Percentiles rank a stretch among this genome's conserved stretches.
Evolutionary conservation across 2,329 filamentous ascomycete genomes (phyloP).

Genomic region (Stagonosporopsis rhizophila): DNA sequence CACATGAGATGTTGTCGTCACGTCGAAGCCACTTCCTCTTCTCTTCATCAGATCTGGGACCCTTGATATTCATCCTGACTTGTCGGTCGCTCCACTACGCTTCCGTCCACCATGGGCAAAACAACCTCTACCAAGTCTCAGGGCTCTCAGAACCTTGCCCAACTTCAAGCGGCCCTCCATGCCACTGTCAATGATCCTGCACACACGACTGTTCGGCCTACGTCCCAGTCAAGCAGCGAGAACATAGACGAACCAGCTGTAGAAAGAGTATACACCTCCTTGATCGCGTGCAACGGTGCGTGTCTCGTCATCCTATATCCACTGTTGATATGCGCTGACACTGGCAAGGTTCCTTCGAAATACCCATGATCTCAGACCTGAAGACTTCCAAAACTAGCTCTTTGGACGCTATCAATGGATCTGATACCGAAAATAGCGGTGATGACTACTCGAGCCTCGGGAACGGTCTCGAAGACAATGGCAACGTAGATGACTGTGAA

Average conservation of each 20-base stretch:
- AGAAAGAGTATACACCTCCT: neutral
- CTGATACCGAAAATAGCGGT: neutral
- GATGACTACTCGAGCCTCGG: too few species aligned
- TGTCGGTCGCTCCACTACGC: too few species aligned
- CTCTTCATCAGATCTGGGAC: too few species aligned
- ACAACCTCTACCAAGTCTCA: neutral
- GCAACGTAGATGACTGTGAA: too few species aligned
- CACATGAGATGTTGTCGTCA: too few species aligned
- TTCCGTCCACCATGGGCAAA: neutral
- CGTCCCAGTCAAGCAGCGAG: neutral
- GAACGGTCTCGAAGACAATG: too few species aligned
- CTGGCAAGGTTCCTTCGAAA: neutral
- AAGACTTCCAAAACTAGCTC: neutral
- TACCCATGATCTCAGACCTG: neutral
- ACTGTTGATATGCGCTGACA: neutral
- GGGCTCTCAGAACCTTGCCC: neutral
- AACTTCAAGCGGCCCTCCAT: neutral
- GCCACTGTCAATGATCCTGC: neutral
- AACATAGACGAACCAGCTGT: neutral
- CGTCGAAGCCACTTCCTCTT: too few species aligned
- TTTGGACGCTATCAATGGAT: neutral
- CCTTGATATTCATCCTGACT: too few species aligned
- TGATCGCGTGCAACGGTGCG: slow-evolving; percentile 3
- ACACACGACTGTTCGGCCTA: too few species aligned
- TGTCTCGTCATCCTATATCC: neutral